These are phyloP conservation scores for Berberis vulgaris DNA, from an alignment of 164 flowering plant genomes.

Conservation along the genomic window DNA sequence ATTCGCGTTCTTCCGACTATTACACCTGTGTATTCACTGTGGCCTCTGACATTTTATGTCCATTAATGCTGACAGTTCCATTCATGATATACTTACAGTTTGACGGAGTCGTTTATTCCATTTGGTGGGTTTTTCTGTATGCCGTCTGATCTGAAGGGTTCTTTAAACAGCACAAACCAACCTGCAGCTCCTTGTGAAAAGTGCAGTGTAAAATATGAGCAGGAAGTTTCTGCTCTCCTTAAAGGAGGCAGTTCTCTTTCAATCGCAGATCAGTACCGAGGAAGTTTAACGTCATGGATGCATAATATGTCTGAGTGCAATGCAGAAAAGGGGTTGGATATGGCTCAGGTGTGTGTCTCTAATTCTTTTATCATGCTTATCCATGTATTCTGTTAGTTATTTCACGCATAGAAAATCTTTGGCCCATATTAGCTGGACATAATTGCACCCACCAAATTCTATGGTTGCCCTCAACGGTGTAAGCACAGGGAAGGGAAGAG, in stretches of 20 bases:
- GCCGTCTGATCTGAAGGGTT: conserved; percentile 29
- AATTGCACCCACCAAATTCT: too few relatives aligned
- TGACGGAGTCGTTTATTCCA: conserved; percentile 74
- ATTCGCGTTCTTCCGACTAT: neutral
- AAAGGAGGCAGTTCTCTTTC: conserved; percentile 29
- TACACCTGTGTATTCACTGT: conserved; percentile 10
- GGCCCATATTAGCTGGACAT: too few relatives aligned
- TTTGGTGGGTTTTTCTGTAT: conserved; percentile 59
- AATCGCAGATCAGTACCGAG: conserved; percentile 28
- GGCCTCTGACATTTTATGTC: conserved; percentile 27
- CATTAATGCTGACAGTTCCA: conserved; percentile 41
- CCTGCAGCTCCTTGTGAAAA: conserved; percentile 11
- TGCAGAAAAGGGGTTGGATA: conserved; percentile 19
- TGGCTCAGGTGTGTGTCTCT: conserved; percentile 28
- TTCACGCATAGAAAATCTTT: too few relatives aligned
- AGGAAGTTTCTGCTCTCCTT: conserved; percentile 32
- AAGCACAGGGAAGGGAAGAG: too few relatives aligned
- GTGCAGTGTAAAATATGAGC: conserved; percentile 53
- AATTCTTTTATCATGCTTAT: neutral
- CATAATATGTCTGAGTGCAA: conserved; percentile 22
- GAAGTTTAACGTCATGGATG: conserved; percentile 39
- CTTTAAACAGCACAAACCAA: conserved; percentile 19
- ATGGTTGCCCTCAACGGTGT: too few relatives aligned
- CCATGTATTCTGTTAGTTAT: too few relatives aligned
- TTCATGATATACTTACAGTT: conserved; percentile 64